Base-by-base conservation (phyloP, 768 basidiomycete species). In the Glaciozyma antarctica region DNA sequence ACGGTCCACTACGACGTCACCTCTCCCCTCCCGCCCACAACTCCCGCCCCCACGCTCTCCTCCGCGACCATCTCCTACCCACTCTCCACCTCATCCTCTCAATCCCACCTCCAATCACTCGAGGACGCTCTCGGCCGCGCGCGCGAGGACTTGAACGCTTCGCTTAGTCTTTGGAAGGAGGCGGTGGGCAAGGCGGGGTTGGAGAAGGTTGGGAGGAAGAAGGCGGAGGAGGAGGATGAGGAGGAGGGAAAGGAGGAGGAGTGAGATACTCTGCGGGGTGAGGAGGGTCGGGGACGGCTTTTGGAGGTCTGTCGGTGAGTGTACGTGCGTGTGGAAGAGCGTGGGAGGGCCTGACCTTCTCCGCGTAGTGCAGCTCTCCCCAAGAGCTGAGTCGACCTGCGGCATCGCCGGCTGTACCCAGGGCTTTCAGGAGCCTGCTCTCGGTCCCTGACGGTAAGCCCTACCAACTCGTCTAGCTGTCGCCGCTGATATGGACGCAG, bases 161-260 rank as follows among this genome's bases (percentile, higher is more conserved):
- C 47, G 7, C 34, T 68, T 60, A 68, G 63, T 1, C 45, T 26
- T 28, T 68, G 67, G 67, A 68, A 68, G 58, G 61, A 62, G n/a
- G 38, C 49, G 24, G 41, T 68, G 41, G 64, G 52, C 53, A 57
- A 55, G 26, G 41, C 45, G 16, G 67, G 65, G 53, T 61, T 64
- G 56, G 51, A 49, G 43, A 52, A 64, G 60, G 49, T 48, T 9
- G 43, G 53, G 54, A 61, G 58, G 56, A 48, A 26, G 30, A 24
- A 32, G 24, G 48, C 2, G 13, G 48, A 49, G 22, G 48, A 49
- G 2, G 9, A n/a, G 10, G 48, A 49, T 2, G 48, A n/a, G 16
- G 48, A 49, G 21, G 48, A 49, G 10, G 48, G n/a, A n/a, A n/a
- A n/a, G 22, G 48, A 49, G 48, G 48, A 49, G 21, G 9, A 49